phyloP scores from a whole-genome alignment of 108 stramenopile genomes.

The Skeletonema tropicum region DNA sequence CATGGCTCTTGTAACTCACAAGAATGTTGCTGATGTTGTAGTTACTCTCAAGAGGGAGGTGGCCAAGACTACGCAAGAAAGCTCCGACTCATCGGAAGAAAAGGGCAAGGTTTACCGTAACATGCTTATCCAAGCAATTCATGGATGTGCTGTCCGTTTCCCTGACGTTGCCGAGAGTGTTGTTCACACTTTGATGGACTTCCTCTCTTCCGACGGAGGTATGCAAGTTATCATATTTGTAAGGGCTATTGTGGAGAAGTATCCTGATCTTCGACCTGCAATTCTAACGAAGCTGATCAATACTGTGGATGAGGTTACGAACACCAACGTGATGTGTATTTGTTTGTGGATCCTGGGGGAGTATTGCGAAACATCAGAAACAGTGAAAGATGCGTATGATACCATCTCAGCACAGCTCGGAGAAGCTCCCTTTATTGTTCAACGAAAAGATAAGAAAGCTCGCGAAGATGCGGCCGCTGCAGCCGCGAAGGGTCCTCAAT shows the following conservation, averaged over 20 bases:
- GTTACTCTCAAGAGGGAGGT: constrained; percentile 95
- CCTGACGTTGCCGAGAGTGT: constrained; percentile 95
- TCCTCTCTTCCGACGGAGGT: constrained; percentile 87
- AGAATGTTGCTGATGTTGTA: constrained; percentile 97
- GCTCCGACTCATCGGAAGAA: constrained; percentile 75
- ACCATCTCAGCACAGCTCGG: constrained; percentile 78
- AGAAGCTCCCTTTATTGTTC: constrained; percentile 74
- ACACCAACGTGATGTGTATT: constrained; percentile 91
- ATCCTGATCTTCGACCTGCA: constrained; percentile 86
- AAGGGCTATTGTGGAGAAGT: constrained; percentile 96
- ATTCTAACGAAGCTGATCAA: constrained; percentile 91
- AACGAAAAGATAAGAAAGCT: constrained; percentile 67
- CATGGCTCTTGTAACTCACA: constrained; percentile 92
- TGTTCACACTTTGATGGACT: constrained; percentile 96
- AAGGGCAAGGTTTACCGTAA: constrained; percentile 92
- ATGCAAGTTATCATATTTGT: constrained; percentile 97
- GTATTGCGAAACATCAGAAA: constrained; percentile 84
- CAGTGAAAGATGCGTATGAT: constrained; percentile 81
- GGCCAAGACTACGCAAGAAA: constrained; percentile 84
- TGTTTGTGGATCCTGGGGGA: constrained; percentile 99
- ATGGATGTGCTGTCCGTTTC: constrained; percentile 94
- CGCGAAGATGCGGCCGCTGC: constrained; percentile 65
- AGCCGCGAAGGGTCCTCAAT: constrained; percentile 69
- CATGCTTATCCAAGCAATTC: constrained; percentile 95
- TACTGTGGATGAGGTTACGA: constrained; percentile 82